These are phyloP conservation scores for Fraxinus sp. DNA, from an alignment of 305 asterid genomes.

Conservation along the genomic window DNA sequence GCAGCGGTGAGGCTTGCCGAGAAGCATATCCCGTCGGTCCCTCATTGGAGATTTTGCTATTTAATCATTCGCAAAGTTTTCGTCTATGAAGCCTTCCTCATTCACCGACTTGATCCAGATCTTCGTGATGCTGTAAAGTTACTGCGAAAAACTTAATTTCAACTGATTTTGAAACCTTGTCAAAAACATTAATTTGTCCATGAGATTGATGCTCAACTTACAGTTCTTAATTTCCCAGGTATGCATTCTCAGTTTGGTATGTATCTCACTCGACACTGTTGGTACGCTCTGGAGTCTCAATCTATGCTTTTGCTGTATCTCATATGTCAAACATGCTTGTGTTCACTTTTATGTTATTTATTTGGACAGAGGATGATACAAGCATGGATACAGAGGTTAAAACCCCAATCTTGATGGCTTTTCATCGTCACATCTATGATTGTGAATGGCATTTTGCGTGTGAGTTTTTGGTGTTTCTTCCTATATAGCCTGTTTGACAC, in stretches of 20 bases:
- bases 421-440: slow-evolving; percentile 25
- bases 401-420: neutral
- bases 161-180: neutral
- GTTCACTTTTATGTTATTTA: neutral
- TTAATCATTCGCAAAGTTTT: neutral
- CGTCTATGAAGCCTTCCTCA: neutral
- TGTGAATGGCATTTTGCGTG: slow-evolving; percentile 11
- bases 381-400: neutral
- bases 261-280: neutral
- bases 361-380: neutral
- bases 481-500: neutral
- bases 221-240: neutral
- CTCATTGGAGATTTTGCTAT: neutral
- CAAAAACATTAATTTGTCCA: no score
- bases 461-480: neutral
- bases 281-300: neutral
- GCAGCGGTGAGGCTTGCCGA: neutral
- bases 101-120: neutral
- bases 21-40: neutral
- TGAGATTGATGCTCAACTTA: neutral
- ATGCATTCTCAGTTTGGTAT: neutral
- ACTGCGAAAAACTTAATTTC: neutral
- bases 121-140: neutral
- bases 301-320: neutral
- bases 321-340: neutral